Conservation (phyloP, 2,329 filamentous ascomycete species). For the Penicillium sp. region DNA sequence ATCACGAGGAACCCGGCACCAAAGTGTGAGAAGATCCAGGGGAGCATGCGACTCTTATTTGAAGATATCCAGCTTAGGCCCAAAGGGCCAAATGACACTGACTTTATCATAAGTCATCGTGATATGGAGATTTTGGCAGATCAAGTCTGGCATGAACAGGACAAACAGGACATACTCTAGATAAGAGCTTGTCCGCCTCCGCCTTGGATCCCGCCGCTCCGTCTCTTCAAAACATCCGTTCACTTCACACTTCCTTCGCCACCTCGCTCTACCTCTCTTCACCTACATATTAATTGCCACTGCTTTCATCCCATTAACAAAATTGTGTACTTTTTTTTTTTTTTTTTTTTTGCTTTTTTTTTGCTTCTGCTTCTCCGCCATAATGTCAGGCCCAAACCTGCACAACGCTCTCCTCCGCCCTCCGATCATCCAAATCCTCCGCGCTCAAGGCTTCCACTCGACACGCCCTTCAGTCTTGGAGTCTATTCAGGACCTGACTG, state of each 20-base stretch:
- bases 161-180: background rate
- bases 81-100: background rate
- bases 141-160: background rate
- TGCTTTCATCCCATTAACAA: background rate
- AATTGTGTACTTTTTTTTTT: too few relatives aligned
- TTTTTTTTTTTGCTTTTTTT: too few relatives aligned
- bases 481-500: slow-evolving; percentile 80
- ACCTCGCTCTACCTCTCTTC: background rate
- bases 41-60: background rate
- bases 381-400: slow-evolving; percentile 52
- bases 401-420: slow-evolving; percentile 82
- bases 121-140: background rate
- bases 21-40: background rate
- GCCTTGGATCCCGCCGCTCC: slow-evolving; percentile 7
- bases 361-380: slow-evolving; percentile 12
- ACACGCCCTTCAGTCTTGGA: slow-evolving; percentile 81
- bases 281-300: background rate
- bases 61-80: background rate
- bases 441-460: slow-evolving; percentile 84
- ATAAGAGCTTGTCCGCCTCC: slow-evolving; percentile 8
- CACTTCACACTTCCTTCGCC: background rate
- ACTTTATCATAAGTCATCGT: background rate
- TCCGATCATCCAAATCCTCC: slow-evolving; percentile 84
- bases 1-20: background rate
- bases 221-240: background rate